These are phyloP conservation scores for Quercus mongolica DNA, from an alignment of 306 rosid genomes.

Conservation along the genomic window DNA sequence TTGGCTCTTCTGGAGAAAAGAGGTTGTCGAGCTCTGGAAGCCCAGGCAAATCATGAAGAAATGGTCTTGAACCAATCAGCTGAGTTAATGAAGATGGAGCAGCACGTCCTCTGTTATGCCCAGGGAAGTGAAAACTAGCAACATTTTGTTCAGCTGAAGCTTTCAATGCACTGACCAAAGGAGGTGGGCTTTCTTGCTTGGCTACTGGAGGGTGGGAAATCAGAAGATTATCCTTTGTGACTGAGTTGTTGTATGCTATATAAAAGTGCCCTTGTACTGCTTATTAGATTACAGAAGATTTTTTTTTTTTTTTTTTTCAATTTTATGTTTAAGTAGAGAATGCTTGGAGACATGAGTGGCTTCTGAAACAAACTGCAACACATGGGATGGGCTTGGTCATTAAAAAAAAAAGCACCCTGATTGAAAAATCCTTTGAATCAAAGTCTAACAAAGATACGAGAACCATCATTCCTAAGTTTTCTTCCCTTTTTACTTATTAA, in stretches of 20 bases:
- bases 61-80: constrained; percentile 66
- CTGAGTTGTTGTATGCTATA: constrained; percentile 1
- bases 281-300: neutral
- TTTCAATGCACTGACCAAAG: constrained; percentile 66
- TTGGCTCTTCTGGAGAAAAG: constrained; percentile 70
- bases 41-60: constrained; percentile 66
- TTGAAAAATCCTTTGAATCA: too few species aligned
- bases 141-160: constrained; percentile 55
- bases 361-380: too few species aligned
- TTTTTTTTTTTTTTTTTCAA: neutral
- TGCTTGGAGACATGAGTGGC: too few species aligned
- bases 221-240: constrained; percentile 15
- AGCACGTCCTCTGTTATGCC: constrained; percentile 89
- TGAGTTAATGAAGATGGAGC: constrained; percentile 65
- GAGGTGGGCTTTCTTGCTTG: constrained; percentile 39
- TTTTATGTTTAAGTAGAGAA: too few species aligned
- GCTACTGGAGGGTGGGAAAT: constrained; percentile 8
- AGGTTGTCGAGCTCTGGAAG: constrained; percentile 86
- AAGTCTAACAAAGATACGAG: neutral
- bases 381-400: too few species aligned
- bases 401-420: too few species aligned
- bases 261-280: constrained; percentile 16
- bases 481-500: too few species aligned
- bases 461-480: neutral
- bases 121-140: constrained; percentile 86